phyloP scores from a whole-genome alignment of 345 rosid genomes.

The Rubroshorea leprosula region DNA sequence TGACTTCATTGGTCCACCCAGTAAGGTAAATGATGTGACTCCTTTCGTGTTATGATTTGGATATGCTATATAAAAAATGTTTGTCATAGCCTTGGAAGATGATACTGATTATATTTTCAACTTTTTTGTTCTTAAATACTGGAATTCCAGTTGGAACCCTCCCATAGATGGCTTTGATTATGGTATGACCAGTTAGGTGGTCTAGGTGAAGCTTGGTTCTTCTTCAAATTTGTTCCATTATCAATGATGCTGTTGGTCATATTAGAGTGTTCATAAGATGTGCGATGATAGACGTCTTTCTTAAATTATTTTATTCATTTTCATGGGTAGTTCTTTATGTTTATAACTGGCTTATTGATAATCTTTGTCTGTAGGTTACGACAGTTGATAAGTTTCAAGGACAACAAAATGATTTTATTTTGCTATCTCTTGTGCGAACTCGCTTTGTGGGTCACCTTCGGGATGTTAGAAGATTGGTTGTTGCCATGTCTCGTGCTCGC shows the following conservation, averaged over 20 bases:
- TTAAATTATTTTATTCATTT: neutral
- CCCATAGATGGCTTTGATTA: too few relatives aligned
- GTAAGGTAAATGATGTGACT: slow-evolving; percentile 51
- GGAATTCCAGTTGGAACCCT: neutral
- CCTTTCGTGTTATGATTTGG: neutral
- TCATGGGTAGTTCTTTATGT: neutral
- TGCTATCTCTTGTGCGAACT: slow-evolving; percentile 91
- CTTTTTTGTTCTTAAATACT: too few relatives aligned
- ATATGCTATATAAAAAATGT: neutral
- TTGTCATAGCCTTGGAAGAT: too few relatives aligned
- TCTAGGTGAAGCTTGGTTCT: neutral
- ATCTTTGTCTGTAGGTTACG: slow-evolving; percentile 58
- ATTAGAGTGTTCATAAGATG: too few relatives aligned
- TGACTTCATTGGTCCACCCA: slow-evolving; percentile 88
- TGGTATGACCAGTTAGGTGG: neutral
- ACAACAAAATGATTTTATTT: slow-evolving; percentile 89
- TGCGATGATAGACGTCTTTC: neutral
- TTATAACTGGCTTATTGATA: slow-evolving; percentile 7
- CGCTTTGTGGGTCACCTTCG: slow-evolving; percentile 98
- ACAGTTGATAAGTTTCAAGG: slow-evolving; percentile 99
- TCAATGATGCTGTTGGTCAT: neutral
- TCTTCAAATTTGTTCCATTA: too few relatives aligned
- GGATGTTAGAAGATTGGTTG: slow-evolving; percentile 92
- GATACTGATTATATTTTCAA: neutral
- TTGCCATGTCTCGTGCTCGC: slow-evolving; percentile 99